Evolutionary conservation across 192 early-diverging fungal genomes (phyloP), one percentile per base, ranked within the genome.

Genomic region (Lobulomyces angularis): DNA sequence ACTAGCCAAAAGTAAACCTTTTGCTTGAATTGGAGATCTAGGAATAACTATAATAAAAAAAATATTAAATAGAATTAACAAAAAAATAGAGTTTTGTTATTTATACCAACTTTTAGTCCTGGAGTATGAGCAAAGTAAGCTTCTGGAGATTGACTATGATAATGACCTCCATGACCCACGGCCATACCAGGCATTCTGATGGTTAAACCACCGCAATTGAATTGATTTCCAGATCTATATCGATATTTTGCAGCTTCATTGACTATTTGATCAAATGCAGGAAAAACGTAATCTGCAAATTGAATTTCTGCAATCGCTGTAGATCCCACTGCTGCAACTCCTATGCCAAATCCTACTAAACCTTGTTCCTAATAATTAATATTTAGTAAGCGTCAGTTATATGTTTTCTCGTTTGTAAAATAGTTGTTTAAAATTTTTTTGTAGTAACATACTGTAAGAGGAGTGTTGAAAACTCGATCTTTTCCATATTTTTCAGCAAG

Each of bases 301-400:
- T 97, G 93, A 21, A 97, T 94, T 59, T 97, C 93, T 20, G 93
- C 93, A 53, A 97, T 87, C 31, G 93, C 88, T 14, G 90, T 94
- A 50, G 87, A 83, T 16, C 93, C 93, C 49, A 86, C 80, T 14
- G 90, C 64, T 2, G 93, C 93, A 74, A 94, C 71, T 22, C 93
- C 93, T 45, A 97, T 87, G 7, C 68, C 90, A 57, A 97, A 97
- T 24, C 90, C 93, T 19, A 81, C 86, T 48, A 97, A 84, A 24
- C 85, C 93, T 50, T 97, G 93, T 58, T 97, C n/a, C n/a, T n/a
- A n/a, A n/a, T n/a, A n/a, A n/a, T n/a, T n/a, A n/a, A n/a, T n/a
- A n/a, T n/a, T n/a, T n/a, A n/a, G n/a, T n/a, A n/a, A n/a, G n/a
- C n/a, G n/a, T n/a, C n/a, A n/a, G n/a, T n/a, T n/a, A n/a, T n/a